Base-by-base conservation (phyloP, 2,329 filamentous ascomycete genomes). In the Penicillium verrucosum region DNA sequence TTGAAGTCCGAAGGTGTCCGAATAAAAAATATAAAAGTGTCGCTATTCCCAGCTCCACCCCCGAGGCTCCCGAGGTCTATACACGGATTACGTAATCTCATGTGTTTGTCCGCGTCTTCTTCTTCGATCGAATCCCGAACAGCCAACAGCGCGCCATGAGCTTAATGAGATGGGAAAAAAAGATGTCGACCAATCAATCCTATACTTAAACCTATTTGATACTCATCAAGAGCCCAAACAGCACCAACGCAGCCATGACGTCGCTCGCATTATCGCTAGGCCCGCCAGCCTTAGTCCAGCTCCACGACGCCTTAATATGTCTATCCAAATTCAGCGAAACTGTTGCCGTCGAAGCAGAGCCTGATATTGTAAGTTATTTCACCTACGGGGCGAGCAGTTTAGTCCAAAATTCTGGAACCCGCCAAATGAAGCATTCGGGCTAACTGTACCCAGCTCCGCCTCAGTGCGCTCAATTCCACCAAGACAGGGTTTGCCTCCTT, bases 401-500 rank as follows among this genome's bases (percentile, higher is more conserved):
- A 14, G 11, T 23, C 1, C 16, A 18, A 18, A 18, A 27, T 8
- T 9, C 29, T 32, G 3, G 12, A 34, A 42, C 5, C n/a, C 5
- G 8, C 9, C 23, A 40, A 16, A 38, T 45, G 16, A 34, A 10
- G 18, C 30, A 8, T 29, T 10, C 14, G 29, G 14, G 23, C 54
- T 51, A 40, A 52, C 16, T 29, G 14, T 46, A 5, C 18, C 16
- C 42, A 85, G 85, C 80, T 87, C 59, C 81, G 82, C 3, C 72
- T 88, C 32, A 85, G 83, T 53, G 80, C 83, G 42, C 73, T 88
- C 56, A 87, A 88, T 64, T 79, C 80, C 9, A 85, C 85, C 7
- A 85, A 85, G 62, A 86, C 85, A 8, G 83, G 83, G 34, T 86
- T 87, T 73, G 81, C 83, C 2, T 82, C 84, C 3, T 84, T 86